Evolutionary conservation across 768 basidiomycete species (phyloP), one percentile per base, ranked within the genome.

Genomic region (Phylloporus sp.): DNA sequence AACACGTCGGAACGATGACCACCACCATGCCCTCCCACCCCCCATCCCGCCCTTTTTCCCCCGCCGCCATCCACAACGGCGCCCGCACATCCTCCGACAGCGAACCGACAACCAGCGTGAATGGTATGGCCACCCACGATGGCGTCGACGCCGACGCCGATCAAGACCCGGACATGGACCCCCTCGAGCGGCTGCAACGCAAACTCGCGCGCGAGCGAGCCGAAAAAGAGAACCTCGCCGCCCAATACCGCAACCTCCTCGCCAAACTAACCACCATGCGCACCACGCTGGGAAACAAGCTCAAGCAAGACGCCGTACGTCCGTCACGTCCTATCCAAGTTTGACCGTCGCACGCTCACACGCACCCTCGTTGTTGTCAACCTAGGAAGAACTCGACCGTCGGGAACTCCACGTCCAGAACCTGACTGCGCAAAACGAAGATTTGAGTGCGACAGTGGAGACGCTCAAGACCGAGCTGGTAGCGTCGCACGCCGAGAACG

Each of bases 361-460:
- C 31, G 21, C 45, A 34, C 38, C 11, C 29, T 17, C n/a, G 10
- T 23, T 18, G 11, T 28, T 8, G 29, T 26, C 17, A 56, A 60
- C 56, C 45, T 72, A 99, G 95, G 96, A 98, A 82, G 96, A 98
- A 76, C 84, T 99, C 34, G 96, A 98, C 74, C 78, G 92, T 53
- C 77, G 90, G 52, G 93, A 93, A 62, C 84, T 88, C 56, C 75
- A 84, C 28, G 78, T 96, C 27, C 86, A 87, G 48, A 80, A 84
- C 49, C 70, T 99, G 22, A 82, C 79, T 3, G 79, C 77, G 3
- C 82, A 91, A 60, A 89, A 85, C 60, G 84, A 89, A 6, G 84
- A 90, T 58, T 73, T 93, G 14, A 63, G 70, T 8, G 60, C 66
- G 24, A 89, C 90, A 0, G 69, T 96, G 23, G 81, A 86, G 44